These are phyloP conservation scores for Carallia brachiata DNA, from an alignment of 345 rosid genomes.

Conservation along the genomic window DNA sequence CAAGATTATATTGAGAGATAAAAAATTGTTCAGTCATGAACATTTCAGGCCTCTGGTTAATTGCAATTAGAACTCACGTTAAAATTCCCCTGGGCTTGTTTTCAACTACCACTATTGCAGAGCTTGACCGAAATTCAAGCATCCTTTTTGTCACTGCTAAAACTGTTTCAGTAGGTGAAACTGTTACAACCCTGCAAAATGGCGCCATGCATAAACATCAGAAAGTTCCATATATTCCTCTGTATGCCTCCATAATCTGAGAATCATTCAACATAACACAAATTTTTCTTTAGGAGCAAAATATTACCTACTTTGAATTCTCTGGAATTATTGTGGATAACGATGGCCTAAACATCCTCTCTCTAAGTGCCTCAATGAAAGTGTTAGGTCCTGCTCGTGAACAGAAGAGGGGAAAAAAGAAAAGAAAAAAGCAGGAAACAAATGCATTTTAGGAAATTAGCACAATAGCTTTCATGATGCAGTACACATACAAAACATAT, in stretches of 20 bases:
- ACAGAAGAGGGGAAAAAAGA: slow-evolving; percentile 1
- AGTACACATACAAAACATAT: neutral
- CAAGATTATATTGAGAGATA: neutral
- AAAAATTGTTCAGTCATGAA: neutral
- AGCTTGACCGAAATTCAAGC: slow-evolving; percentile 71
- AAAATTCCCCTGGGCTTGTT: slow-evolving; percentile 81
- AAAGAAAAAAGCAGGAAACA: neutral
- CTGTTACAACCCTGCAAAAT: slow-evolving; percentile 73
- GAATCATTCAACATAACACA: slow-evolving; percentile 5
- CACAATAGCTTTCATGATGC: neutral
- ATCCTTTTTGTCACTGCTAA: slow-evolving; percentile 72
- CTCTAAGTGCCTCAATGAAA: slow-evolving; percentile 85
- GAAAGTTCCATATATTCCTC: neutral
- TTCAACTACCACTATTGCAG: slow-evolving; percentile 77
- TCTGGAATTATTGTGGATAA: slow-evolving; percentile 80
- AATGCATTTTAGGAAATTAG: neutral
- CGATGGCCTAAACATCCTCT: slow-evolving; percentile 90
- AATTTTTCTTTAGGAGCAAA: slow-evolving; percentile 26
- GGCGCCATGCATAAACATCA: slow-evolving; percentile 22
- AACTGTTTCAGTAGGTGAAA: slow-evolving; percentile 80
- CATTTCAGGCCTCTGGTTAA: neutral
- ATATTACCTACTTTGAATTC: slow-evolving; percentile 97
- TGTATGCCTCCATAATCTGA: neutral
- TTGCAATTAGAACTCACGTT: slow-evolving; percentile 59
- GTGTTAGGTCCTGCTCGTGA: slow-evolving; percentile 71